phyloP scores from a whole-genome alignment of 129 eudicot genomes.

The Erigeron canadensis region DNA sequence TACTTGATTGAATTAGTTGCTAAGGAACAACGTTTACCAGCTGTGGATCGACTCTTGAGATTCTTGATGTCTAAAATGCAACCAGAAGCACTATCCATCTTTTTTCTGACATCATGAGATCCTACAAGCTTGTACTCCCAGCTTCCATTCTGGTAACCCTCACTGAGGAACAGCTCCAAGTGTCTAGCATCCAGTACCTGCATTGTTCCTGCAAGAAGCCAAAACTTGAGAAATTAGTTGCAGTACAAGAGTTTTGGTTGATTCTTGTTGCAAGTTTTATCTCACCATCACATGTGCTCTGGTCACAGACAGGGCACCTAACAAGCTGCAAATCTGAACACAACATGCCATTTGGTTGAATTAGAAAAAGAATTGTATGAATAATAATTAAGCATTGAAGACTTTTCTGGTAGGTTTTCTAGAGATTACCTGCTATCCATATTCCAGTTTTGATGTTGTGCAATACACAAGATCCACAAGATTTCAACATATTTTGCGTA shows the following conservation, averaged over 20 bases:
- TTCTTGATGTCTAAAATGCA: constrained; percentile 73
- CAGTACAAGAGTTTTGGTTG: neutral
- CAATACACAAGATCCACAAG: constrained; percentile 52
- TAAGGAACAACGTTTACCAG: constrained; percentile 48
- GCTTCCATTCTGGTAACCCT: constrained; percentile 65
- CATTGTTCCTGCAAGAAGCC: constrained; percentile 78
- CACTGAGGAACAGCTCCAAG: constrained; percentile 70
- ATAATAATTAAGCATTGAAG: constrained; percentile 10
- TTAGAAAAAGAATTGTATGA: neutral
- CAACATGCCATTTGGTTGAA: constrained; percentile 22
- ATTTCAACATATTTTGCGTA: constrained; percentile 51
- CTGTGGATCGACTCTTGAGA: constrained; percentile 63
- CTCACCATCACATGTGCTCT: constrained; percentile 92
- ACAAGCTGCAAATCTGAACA: constrained; percentile 92
- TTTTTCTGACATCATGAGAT: constrained; percentile 54
- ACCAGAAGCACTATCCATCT: constrained; percentile 69
- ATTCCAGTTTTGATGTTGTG: constrained; percentile 77
- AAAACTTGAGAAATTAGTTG: neutral
- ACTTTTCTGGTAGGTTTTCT: constrained; percentile 2
- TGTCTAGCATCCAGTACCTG: constrained; percentile 91
- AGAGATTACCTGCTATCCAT: constrained; percentile 88
- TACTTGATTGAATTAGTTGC: constrained; percentile 12
- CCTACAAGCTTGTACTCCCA: constrained; percentile 79
- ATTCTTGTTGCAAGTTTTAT: constrained; percentile 6
- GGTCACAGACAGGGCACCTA: constrained; percentile 96